These are phyloP conservation scores for Trichoderma orchidacearum DNA, from an alignment of 495 filamentous ascomycete species.

Conservation along the genomic window DNA sequence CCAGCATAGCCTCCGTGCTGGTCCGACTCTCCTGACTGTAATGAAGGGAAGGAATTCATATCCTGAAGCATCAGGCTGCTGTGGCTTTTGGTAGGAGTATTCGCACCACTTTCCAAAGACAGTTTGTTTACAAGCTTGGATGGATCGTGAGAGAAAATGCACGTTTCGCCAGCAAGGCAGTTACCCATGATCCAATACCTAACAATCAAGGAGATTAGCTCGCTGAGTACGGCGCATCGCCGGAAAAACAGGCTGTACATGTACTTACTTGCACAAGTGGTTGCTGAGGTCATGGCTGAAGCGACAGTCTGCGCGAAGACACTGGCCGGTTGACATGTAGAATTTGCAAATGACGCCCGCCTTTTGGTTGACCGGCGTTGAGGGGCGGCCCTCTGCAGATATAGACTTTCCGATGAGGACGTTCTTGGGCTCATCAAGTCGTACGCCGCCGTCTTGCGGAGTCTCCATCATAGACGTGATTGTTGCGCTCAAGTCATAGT, in stretches of 20 bases:
- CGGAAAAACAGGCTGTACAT: no score
- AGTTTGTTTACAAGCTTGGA: slow-evolving; percentile 60
- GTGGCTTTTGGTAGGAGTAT: slow-evolving; percentile 41
- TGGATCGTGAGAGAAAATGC: slow-evolving; percentile 96
- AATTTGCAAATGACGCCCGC: slow-evolving; percentile 91
- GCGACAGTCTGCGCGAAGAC: slow-evolving; percentile 85
- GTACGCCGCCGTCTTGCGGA: slow-evolving; percentile 29
- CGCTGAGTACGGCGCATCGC: slow-evolving; percentile 18
- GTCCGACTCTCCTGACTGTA: slow-evolving; percentile 50
- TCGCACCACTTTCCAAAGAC: slow-evolving; percentile 46
- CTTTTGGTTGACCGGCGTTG: slow-evolving; percentile 57
- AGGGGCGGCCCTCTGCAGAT: slow-evolving; percentile 52
- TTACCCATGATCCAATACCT: slow-evolving; percentile 97
- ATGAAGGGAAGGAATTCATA: slow-evolving; percentile 75
- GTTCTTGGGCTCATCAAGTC: slow-evolving; percentile 33
- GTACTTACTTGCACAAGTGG: slow-evolving; percentile 92
- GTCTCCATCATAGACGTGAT: slow-evolving; percentile 71
- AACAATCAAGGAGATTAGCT: slow-evolving; percentile 5
- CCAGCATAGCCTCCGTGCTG: slow-evolving; percentile 40
- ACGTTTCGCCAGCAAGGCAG: slow-evolving; percentile 86
- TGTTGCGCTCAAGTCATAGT: slow-evolving; percentile 85
- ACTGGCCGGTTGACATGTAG: slow-evolving; percentile 82
- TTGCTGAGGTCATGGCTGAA: slow-evolving; percentile 94
- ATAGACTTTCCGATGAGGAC: slow-evolving; percentile 88
- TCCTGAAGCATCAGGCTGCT: slow-evolving; percentile 75